phyloP scores from a whole-genome alignment of 805 yeast species.

The Saccharomyces mikatae region DNA sequence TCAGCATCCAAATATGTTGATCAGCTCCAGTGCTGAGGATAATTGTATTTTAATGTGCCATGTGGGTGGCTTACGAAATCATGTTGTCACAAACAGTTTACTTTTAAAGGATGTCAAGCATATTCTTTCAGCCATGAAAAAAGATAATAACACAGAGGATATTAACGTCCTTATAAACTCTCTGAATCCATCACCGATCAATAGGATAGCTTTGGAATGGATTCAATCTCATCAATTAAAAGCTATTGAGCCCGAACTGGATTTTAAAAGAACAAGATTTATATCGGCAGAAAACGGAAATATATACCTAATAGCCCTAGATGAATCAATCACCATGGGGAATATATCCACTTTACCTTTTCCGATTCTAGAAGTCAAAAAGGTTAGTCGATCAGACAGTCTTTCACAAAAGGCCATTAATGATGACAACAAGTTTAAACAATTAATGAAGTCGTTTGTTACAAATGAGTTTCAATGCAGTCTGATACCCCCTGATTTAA shows the following conservation, averaged over 20 bases:
- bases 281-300: conserved; percentile 7
- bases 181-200: conserved; percentile 7
- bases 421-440: not conserved
- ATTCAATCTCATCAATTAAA: conserved; percentile 15
- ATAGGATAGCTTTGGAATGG: conserved; percentile 25
- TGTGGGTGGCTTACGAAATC: conserved; percentile 29
- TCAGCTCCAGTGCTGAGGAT: conserved; percentile 6
- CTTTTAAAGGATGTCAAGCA: not conserved
- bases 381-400: not conserved
- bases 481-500: conserved; percentile 12
- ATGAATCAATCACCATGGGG: conserved; percentile 17
- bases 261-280: conserved; percentile 24
- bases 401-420: not conserved
- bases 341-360: conserved; percentile 11
- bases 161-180: not conserved
- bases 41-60: conserved; percentile 24
- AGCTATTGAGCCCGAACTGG: conserved; percentile 7
- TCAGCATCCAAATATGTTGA: conserved; percentile 18
- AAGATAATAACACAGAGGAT: not conserved
- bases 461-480: conserved; percentile 18
- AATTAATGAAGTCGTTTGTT: conserved; percentile 7
- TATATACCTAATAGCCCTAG: conserved; percentile 18
- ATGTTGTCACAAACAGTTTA: conserved; percentile 13
- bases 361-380: conserved; percentile 17
- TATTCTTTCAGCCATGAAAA: not conserved